Evolutionary conservation across 257 asterid species (phyloP), one percentile per base, ranked within the genome.

Genomic region (Haberlea rhodopensis): DNA sequence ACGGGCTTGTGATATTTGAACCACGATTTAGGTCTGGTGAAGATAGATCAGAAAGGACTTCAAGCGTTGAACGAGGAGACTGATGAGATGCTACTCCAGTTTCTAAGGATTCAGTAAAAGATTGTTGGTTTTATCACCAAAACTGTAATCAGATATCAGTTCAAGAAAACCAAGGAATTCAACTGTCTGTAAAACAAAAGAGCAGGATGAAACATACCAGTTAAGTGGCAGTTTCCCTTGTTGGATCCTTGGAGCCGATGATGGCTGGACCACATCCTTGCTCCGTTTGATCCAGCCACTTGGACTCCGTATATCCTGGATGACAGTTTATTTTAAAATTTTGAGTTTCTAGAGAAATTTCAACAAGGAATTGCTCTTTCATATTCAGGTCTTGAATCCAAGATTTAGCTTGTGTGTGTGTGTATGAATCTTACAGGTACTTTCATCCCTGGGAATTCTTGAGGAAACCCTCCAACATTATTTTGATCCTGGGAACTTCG

Each of bases 11-110:
- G 27, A 25, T 59, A 67, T 52, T 72, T 28, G 83, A 74, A 55
- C 63, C 31, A 49, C 75, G 65, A 37, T 72, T 65, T 25, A 71
- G 60, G 77, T 78, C 88, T 0, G 84, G 73, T 5, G 89, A 80
- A 70, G 78, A 62, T 25, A 75, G 5, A 32, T 71, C 64, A 51
- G 82, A 80, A 60, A 66, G 75, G 28, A 23, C 76, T 73, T 78
- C 90, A 9, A 83, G 85, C 46, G 83, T 74, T 3, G 87, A 85
- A 61, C 74, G 85, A 24, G 91, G 91, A 16, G 95, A 89, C 60
- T 29, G 83, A 61, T 69, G 80, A 63, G 82, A 69, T 13, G 71
- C 18, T 28, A 60, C 49, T 61, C 78, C 68, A 37, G 27, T 11
- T 24, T 79, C 87, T 1, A 76, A 25, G 51, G 67, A 62, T 75